Percentiles rank a stretch among this genome's conserved stretches.
Conservation (phyloP, 2,329 filamentous ascomycete genomes). For the Trichoderma gracile region DNA sequence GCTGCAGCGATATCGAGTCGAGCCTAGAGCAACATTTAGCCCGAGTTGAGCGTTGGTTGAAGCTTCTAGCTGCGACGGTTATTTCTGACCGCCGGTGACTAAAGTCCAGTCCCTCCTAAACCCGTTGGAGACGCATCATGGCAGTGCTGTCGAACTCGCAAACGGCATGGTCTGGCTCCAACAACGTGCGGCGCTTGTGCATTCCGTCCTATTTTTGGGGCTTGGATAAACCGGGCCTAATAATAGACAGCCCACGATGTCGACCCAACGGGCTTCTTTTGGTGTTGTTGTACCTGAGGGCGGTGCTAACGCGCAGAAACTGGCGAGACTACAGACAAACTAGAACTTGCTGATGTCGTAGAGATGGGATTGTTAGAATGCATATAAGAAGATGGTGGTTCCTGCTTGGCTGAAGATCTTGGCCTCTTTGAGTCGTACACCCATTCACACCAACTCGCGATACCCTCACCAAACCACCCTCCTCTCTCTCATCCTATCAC, state of each 20-base stretch:
- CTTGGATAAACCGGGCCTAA: not conserved
- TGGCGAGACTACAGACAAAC: not conserved
- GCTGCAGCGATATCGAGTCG: not conserved
- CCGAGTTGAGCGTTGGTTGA: not conserved
- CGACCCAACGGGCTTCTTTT: not conserved
- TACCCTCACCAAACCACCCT: not conserved
- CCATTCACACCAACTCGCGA: not conserved
- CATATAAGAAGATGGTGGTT: not conserved
- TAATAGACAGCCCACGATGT: slow-evolving; percentile 1
- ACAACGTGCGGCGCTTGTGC: not conserved
- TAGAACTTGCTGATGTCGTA: too few relatives aligned
- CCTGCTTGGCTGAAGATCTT: slow-evolving; percentile 5
- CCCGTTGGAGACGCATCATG: not conserved
- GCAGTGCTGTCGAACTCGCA: not conserved
- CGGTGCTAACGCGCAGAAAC: too few relatives aligned
- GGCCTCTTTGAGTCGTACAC: not conserved
- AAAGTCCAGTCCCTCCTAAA: not conserved
- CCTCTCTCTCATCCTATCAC: not conserved
- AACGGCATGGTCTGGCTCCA: not conserved
- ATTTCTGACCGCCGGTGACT: not conserved
- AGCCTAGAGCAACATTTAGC: too few relatives aligned
- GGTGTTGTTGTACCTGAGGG: too few relatives aligned
- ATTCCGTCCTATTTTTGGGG: slow-evolving; percentile 20
- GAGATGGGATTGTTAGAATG: not conserved
- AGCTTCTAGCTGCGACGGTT: slow-evolving; percentile 1